Evolutionary conservation across 768 basidiomycete species (phyloP).

Genomic region (Boletus eberwhitei): DNA sequence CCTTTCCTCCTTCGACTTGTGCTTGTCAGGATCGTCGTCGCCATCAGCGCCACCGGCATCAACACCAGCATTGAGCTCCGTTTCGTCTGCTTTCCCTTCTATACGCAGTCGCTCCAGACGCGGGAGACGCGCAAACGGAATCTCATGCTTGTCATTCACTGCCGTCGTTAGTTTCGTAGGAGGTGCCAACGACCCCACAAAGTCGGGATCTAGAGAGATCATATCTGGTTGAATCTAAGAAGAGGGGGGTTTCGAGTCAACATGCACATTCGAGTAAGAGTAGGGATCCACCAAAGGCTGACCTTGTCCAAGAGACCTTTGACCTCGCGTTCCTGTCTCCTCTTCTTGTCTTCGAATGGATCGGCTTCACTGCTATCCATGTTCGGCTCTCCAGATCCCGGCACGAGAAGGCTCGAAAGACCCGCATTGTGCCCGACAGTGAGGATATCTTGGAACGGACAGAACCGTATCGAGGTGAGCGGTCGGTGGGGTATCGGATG

Average conservation of each 20-base stretch:
- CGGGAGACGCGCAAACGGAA: conserved; percentile 70
- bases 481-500: conserved; percentile 81
- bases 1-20: conserved; percentile 26
- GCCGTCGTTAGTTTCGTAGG: conserved; percentile 56
- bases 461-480: conserved; percentile 73
- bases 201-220: conserved; percentile 79
- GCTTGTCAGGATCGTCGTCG: conserved; percentile 32
- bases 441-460: conserved; percentile 84
- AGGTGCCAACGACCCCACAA: conserved; percentile 67
- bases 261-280: no score
- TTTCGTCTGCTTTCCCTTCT: conserved; percentile 71
- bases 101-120: conserved; percentile 63
- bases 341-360: conserved; percentile 84
- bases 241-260: not conserved
- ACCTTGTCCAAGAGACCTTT: conserved; percentile 88
- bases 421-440: conserved; percentile 76
- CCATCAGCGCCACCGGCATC: conserved; percentile 33
- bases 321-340: conserved; percentile 87
- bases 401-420: conserved; percentile 82
- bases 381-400: conserved; percentile 91
- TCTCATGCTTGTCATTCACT: conserved; percentile 41
- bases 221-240: conserved; percentile 84
- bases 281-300: not conserved
- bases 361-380: conserved; percentile 93
- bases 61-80: conserved; percentile 40